These are phyloP conservation scores for Kluyveromyces siamensis DNA, from an alignment of 805 yeast genomes.

Conservation along the genomic window DNA sequence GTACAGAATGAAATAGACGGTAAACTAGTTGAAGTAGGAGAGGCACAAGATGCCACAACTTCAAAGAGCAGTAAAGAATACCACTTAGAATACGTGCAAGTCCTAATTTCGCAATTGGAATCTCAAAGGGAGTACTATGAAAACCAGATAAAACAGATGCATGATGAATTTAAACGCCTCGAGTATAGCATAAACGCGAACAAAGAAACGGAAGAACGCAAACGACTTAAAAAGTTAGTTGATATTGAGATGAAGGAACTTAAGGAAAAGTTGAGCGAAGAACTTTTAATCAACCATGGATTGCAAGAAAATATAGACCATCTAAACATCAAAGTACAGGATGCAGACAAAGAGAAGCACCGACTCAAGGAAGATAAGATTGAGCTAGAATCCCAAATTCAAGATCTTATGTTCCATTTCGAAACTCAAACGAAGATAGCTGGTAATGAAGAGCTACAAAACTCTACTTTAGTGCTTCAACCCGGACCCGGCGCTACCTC, in stretches of 20 bases:
- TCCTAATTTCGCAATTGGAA: conserved; percentile 71
- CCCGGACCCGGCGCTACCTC: conserved; percentile 2
- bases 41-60: conserved; percentile 11
- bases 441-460: conserved; percentile 61
- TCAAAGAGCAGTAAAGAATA: conserved; percentile 41
- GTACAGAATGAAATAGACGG: conserved; percentile 84
- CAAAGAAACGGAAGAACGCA: conserved; percentile 9
- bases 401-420: conserved; percentile 72
- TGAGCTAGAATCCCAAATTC: conserved; percentile 54
- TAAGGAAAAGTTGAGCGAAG: conserved; percentile 17
- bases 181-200: conserved; percentile 8
- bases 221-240: conserved; percentile 15
- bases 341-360: conserved; percentile 25
- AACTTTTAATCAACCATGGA: conserved; percentile 34
- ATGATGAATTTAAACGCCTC: conserved; percentile 22
- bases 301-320: conserved; percentile 39
- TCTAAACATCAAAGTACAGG: conserved; percentile 33
- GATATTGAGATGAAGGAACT: conserved; percentile 11
- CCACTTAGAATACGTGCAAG: conserved; percentile 73
- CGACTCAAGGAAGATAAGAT: conserved; percentile 32
- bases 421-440: conserved; percentile 66
- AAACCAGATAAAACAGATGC: conserved; percentile 33
- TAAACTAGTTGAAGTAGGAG: conserved; percentile 69
- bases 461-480: conserved; percentile 53
- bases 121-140: conserved; percentile 83